Evolutionary conservation across 768 basidiomycete species (phyloP).

Genomic region (Rickenella mellea): DNA sequence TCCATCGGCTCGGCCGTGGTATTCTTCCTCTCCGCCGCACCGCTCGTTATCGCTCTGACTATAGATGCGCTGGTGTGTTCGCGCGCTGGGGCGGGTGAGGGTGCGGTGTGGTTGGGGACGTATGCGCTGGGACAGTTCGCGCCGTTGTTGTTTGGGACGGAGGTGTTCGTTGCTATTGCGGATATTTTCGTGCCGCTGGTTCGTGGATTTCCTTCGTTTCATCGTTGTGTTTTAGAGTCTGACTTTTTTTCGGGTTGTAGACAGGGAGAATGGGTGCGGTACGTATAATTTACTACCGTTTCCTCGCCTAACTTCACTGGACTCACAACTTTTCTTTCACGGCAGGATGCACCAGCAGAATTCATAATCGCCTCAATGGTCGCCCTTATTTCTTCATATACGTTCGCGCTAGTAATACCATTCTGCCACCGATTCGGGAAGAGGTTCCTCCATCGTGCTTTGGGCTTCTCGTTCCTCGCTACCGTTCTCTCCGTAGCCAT

Average conservation of each 20-base stretch:
- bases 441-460: conserved; percentile 22
- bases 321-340: neutral
- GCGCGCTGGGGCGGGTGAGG: conserved; percentile 19
- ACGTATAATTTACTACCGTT: conserved; percentile 4
- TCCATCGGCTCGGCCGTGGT: conserved; percentile 75
- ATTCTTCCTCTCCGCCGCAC: conserved; percentile 53
- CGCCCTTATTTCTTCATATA: conserved; percentile 43
- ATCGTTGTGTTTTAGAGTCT: neutral
- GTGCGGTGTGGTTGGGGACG: conserved; percentile 40
- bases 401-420: conserved; percentile 52
- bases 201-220: conserved; percentile 13
- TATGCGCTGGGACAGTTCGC: conserved; percentile 54
- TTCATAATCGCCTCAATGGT: conserved; percentile 80
- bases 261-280: conserved; percentile 71
- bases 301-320: neutral
- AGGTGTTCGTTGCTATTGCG: conserved; percentile 50
- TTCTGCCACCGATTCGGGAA: conserved; percentile 67
- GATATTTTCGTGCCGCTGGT: conserved; percentile 91
- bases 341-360: conserved; percentile 70
- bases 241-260: conserved; percentile 25
- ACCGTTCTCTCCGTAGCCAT: conserved; percentile 46
- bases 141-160: conserved; percentile 46
- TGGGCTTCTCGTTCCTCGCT: conserved; percentile 36
- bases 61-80: conserved; percentile 34
- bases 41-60: conserved; percentile 47